Percentiles rank a stretch among this genome's conserved stretches.
These are phyloP conservation scores for Jasminum sambac DNA, from an alignment of 257 asterid species.

Conservation along the genomic window DNA sequence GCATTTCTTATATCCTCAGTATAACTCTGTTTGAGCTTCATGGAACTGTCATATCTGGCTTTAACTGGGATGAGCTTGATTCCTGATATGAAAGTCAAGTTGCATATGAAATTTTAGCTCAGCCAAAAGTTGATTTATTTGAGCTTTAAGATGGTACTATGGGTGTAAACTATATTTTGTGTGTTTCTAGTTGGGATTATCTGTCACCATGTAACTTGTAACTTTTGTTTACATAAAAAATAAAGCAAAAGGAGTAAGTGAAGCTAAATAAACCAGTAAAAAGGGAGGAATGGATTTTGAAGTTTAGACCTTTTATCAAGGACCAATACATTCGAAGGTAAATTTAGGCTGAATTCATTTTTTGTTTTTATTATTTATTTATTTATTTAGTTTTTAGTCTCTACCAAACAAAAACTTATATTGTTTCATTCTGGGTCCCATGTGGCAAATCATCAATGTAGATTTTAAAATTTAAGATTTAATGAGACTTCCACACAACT, in stretches of 20 bases:
- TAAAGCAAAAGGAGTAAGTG: not conserved
- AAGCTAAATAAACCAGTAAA: conserved; percentile 2
- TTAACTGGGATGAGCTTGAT: not conserved
- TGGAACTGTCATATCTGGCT: not conserved
- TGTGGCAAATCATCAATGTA: no score
- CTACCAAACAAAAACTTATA: no score
- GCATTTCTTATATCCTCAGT: not conserved
- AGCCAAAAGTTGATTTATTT: not conserved
- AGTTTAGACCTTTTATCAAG: not conserved
- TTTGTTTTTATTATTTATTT: no score
- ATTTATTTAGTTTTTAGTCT: no score
- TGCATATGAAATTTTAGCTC: not conserved
- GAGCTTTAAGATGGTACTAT: not conserved
- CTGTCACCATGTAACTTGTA: not conserved
- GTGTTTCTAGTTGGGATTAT: conserved; percentile 4
- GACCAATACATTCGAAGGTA: not conserved
- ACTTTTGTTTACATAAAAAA: not conserved
- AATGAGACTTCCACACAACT: no score
- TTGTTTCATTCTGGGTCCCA: no score
- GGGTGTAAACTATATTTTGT: not conserved
- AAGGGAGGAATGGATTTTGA: not conserved
- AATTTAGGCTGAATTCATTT: no score
- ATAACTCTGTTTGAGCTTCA: not conserved
- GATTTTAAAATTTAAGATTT: no score
- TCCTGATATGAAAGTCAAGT: not conserved